These are phyloP conservation scores for Psilocybe cyanescens DNA, from an alignment of 768 basidiomycete genomes.

Conservation along the genomic window DNA sequence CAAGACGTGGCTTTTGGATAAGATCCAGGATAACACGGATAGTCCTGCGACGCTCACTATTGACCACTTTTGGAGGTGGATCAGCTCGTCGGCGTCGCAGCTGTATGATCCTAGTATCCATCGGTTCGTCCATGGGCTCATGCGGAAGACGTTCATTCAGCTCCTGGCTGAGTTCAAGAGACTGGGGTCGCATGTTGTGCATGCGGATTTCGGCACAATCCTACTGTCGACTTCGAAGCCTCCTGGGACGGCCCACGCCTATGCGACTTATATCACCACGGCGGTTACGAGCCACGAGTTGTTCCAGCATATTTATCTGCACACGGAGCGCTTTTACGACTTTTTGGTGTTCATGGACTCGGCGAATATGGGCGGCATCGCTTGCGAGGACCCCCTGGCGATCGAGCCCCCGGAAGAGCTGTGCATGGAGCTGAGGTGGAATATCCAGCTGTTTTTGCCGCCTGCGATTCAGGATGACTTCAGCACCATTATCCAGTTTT, in stretches of 20 bases:
- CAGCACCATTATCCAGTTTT: conserved; percentile 70
- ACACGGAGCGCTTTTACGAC: conserved; percentile 90
- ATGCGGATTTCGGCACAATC: conserved; percentile 91
- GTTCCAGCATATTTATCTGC: conserved; percentile 90
- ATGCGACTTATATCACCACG: conserved; percentile 92
- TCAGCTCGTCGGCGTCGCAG: conserved; percentile 80
- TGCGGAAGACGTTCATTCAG: conserved; percentile 98
- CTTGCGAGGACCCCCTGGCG: conserved; percentile 80
- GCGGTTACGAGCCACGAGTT: conserved; percentile 95
- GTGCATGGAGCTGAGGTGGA: conserved; percentile 87
- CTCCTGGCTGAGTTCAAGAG: conserved; percentile 95
- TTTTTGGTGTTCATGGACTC: conserved; percentile 95
- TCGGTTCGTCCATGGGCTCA: conserved; percentile 91
- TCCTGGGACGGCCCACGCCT: conserved; percentile 92
- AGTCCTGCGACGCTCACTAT: conserved; percentile 73
- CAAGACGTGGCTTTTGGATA: conserved; percentile 89
- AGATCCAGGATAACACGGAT: conserved; percentile 68
- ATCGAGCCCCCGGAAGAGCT: conserved; percentile 71
- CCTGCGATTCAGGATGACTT: conserved; percentile 82
- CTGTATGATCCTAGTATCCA: conserved; percentile 95
- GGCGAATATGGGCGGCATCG: conserved; percentile 88
- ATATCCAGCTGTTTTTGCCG: conserved; percentile 89
- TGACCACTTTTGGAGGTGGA: conserved; percentile 98
- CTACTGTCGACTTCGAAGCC: conserved; percentile 95
- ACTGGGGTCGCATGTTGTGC: conserved; percentile 90